Evolutionary conservation across 1,284 basidiomycete genomes (phyloP), one percentile per base, ranked within the genome.

Genomic region (Schizophyllum commune): DNA sequence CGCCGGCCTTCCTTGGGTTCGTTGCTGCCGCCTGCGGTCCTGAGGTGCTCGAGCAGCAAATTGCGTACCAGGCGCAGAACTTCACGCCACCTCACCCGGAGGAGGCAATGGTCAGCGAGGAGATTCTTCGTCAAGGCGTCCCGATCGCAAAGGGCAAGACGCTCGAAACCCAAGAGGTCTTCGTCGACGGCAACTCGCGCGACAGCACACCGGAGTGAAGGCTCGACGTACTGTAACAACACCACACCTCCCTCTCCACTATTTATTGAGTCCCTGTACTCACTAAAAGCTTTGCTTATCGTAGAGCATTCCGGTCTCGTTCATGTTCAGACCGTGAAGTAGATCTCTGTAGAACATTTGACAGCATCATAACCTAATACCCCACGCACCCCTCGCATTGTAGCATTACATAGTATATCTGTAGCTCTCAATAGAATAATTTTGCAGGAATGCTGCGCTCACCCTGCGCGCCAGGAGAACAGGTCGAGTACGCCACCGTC

Each of bases 1-100:
- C 94, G 0, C 96, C 96, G 2, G 91, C 95, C 0, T 99, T 98
- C 87, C 88, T 99, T 47, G 97, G 97, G 15, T 91, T 99, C 71
- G 84, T 99, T 53, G 89, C 96, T 2, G 95, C 97, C 0, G 80
- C 96, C 0, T 89, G 87, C 52, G 86, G 88, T 0, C 51, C 68
- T 4, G 61, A 71, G 1, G 81, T 89, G 0, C 81, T 99, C 13
- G 77, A 83, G 33, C 90, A 94, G 71, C 92, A 98, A 73, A 70
- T 96, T 32, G 81, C 80, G 58, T 69, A 75, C 47, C 96, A 96
- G 75, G 63, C 70, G 52, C 60, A 61, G 6, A 68, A 70, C 19
- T 81, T 74, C 66, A 66, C 64, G 57, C 79, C 79, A 1, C 79
- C 79, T 5, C 79, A 81, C 65, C 79, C 79, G 0, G 71, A 74